Evolutionary conservation across 1,284 basidiomycete species (phyloP).

Genomic region (Tilletia caries): DNA sequence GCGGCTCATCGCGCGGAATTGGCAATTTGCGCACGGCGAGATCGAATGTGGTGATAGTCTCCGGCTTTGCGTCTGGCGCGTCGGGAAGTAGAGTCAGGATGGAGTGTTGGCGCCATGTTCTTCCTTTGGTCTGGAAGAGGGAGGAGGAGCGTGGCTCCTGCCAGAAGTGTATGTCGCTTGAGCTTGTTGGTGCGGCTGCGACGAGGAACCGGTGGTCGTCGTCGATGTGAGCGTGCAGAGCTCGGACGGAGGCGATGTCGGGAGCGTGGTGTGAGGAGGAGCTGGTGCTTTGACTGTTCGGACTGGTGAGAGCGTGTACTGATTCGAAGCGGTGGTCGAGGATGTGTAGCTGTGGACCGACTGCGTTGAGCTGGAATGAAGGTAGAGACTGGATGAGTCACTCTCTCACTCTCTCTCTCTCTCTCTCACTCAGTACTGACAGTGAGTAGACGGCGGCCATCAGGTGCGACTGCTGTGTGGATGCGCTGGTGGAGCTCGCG

Average conservation of each 20-base stretch:
- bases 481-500: not conserved
- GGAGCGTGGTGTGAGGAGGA: not conserved
- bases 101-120: not conserved
- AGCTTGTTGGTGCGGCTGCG: not conserved
- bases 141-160: conserved; percentile 10
- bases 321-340: conserved; percentile 7
- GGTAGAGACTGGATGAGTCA: too few relatives aligned
- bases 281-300: not conserved
- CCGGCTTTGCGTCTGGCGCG: not conserved
- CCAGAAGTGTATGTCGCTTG: not conserved
- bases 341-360: not conserved
- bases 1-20: not conserved
- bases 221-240: not conserved
- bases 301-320: not conserved
- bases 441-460: not conserved
- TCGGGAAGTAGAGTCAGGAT: not conserved
- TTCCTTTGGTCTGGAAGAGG: not conserved
- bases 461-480: not conserved
- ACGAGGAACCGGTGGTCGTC: conserved; percentile 5
- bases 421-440: too few relatives aligned
- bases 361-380: not conserved
- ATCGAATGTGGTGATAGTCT: not conserved
- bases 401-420: too few relatives aligned
- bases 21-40: conserved; percentile 4
- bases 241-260: not conserved